Conservation (phyloP, 192 early-diverging fungal species). For the Irineochytrium annulatum region DNA sequence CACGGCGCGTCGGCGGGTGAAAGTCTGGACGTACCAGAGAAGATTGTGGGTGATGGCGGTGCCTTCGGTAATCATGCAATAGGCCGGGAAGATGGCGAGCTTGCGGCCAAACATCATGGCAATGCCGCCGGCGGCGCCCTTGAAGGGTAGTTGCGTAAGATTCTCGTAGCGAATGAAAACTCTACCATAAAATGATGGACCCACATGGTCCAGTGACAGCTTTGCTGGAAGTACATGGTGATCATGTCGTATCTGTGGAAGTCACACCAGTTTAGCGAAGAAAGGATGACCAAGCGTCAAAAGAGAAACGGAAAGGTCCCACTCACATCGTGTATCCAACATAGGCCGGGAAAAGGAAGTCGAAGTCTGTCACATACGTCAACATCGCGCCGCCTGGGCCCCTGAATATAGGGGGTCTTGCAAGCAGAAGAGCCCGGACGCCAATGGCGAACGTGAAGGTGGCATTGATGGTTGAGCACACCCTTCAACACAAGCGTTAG, state of each 20-base stretch:
- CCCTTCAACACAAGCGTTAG: neutral
- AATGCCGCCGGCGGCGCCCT: neutral
- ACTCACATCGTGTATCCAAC: neutral
- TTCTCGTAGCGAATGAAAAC: neutral
- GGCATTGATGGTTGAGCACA: constrained; percentile 6
- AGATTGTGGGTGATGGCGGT: constrained; percentile 6
- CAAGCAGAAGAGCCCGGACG: neutral
- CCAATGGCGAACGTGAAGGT: neutral
- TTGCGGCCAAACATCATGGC: constrained; percentile 1
- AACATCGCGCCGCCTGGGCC: neutral
- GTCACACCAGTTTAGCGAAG: too few species aligned
- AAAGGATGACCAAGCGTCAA: too few species aligned
- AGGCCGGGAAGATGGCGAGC: constrained; percentile 4
- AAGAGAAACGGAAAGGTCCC: too few species aligned
- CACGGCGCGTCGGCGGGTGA: too few species aligned
- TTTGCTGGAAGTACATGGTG: neutral
- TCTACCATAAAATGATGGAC: constrained; percentile 2
- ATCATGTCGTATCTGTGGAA: constrained; percentile 8
- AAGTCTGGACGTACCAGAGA: constrained; percentile 6
- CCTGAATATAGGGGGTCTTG: neutral
- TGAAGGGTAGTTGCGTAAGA: neutral
- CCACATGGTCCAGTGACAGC: constrained; percentile 6
- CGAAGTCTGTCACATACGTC: neutral
- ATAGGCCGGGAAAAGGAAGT: neutral
- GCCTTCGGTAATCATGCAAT: constrained; percentile 5